Evolutionary conservation across 257 asterid species (phyloP).

Genomic region (Jaltomata sinuosa): DNA sequence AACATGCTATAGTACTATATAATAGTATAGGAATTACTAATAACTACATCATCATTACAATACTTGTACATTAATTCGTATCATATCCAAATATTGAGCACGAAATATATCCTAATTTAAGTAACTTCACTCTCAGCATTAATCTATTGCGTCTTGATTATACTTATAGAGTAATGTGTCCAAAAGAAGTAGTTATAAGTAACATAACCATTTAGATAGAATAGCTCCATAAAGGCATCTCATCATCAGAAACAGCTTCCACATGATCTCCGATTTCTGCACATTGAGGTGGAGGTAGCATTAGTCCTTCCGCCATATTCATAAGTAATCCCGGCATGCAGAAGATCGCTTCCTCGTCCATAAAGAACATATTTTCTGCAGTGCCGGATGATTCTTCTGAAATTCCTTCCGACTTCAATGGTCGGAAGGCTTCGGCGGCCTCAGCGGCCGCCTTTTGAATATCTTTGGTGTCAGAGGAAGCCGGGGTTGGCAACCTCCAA

Average conservation of each 20-base stretch:
- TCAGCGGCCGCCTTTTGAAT: constrained; percentile 47
- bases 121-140: background rate
- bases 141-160: too few relatives aligned
- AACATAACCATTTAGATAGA: constrained; percentile 6
- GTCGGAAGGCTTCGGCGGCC: constrained; percentile 49
- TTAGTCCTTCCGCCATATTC: constrained; percentile 48
- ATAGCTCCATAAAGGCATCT: constrained; percentile 45
- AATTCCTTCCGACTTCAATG: background rate
- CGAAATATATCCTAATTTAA: background rate
- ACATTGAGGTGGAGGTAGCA: constrained; percentile 45
- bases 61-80: background rate
- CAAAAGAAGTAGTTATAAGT: background rate
- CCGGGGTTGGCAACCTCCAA: constrained; percentile 45
- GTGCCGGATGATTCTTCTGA: background rate
- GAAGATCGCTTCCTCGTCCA: constrained; percentile 38
- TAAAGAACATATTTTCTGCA: background rate
- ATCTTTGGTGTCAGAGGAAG: constrained; percentile 34
- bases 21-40: background rate
- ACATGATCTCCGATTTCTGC: constrained; percentile 5
- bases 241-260: constrained; percentile 20
- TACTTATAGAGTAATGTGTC: background rate
- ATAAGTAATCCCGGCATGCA: constrained; percentile 37
- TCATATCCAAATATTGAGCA: background rate
- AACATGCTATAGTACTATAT: background rate
- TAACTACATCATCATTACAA: background rate